These are phyloP conservation scores for Erythrobasidium hasegawianum DNA, from an alignment of 1,284 basidiomycete genomes.

Conservation along the genomic window DNA sequence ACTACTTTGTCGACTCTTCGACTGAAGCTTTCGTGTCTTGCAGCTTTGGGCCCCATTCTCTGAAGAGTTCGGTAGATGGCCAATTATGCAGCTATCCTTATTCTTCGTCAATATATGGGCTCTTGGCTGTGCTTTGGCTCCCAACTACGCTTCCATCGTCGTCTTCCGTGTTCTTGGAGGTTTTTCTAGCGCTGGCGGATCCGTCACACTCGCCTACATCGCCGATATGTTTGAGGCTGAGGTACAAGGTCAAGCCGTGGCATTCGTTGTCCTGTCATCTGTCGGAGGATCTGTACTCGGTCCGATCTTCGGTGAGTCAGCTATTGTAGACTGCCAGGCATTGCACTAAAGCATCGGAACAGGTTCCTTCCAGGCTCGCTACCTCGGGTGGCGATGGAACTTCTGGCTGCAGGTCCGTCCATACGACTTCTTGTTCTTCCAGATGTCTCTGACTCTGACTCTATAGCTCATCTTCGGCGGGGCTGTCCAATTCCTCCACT, in stretches of 20 bases:
- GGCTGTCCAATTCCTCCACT: conserved; percentile 49
- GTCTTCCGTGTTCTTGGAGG: conserved; percentile 49
- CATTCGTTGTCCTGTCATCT: conserved; percentile 48
- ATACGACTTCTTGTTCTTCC: too few relatives aligned
- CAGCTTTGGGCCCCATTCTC: conserved; percentile 49
- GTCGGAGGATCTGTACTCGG: conserved; percentile 44
- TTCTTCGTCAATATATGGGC: conserved; percentile 50
- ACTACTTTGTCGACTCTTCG: too few relatives aligned
- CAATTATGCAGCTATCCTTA: conserved; percentile 47
- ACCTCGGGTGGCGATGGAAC: conserved; percentile 25
- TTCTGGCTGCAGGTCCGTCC: conserved; percentile 15
- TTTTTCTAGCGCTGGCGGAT: conserved; percentile 49
- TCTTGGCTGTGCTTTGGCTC: conserved; percentile 46
- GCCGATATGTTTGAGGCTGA: conserved; percentile 49
- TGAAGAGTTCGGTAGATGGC: conserved; percentile 49
- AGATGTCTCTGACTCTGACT: background rate
- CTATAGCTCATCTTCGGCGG: conserved; percentile 51
- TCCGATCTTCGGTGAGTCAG: conserved; percentile 22
- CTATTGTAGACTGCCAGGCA: too few relatives aligned
- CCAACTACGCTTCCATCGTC: conserved; percentile 47
- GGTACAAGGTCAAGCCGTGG: conserved; percentile 48
- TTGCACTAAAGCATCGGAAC: too few relatives aligned
- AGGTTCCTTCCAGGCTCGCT: conserved; percentile 15
- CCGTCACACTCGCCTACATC: conserved; percentile 50
- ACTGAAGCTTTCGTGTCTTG: too few relatives aligned